Base-by-base conservation (phyloP, 257 asterid species). In the Nicotiana tomentosiformis region DNA sequence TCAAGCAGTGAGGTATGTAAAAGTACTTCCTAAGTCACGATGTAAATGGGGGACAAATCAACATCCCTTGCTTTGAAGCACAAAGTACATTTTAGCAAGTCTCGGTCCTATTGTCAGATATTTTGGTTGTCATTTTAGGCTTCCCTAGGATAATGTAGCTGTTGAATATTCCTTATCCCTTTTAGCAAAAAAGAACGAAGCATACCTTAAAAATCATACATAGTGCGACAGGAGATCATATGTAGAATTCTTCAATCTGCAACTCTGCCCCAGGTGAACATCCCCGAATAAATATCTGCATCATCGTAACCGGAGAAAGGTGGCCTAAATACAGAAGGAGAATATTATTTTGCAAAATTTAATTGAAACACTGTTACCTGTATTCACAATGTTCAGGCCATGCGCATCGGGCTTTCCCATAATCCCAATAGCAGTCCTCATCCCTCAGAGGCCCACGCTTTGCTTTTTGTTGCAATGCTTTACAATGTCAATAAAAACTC, bases 361-460 rank as follows among this genome's bases (percentile, higher is more conserved):
- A 81, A 81, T 65, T 77, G 26, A 78, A 26, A 39, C 10, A 76
- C 46, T 10, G 51, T 81, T 53, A 95, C 99, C 99, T 93, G 89
- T 96, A 96, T 96, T 91, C 99, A 87, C 99, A 96, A 86, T 94
- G 95, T 56, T 91, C 93, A 0, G 98, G 85, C 98, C 98, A 94
- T 82, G 98, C 98, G 79, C 99, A 96, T 70, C 99, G 92, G 77
- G 99, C 99, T 89, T 93, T 96, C 79, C 98, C 99, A 62, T 96
- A 96, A 87, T 96, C 99, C 99, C 99, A 94, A 79, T 94, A 94
- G 93, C 99, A 96, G 87, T 96, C 99, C 60, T 92, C 99, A 69
- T 94, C 93, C 88, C 99, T 90, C 87, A 96, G 89, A 83, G 99
- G 99, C 84, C 98, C 99, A 74, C 99, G 98, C 80, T 87, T 90